Base-by-base conservation (phyloP, 2,329 filamentous ascomycete genomes). In the Escovopsis sp. region DNA sequence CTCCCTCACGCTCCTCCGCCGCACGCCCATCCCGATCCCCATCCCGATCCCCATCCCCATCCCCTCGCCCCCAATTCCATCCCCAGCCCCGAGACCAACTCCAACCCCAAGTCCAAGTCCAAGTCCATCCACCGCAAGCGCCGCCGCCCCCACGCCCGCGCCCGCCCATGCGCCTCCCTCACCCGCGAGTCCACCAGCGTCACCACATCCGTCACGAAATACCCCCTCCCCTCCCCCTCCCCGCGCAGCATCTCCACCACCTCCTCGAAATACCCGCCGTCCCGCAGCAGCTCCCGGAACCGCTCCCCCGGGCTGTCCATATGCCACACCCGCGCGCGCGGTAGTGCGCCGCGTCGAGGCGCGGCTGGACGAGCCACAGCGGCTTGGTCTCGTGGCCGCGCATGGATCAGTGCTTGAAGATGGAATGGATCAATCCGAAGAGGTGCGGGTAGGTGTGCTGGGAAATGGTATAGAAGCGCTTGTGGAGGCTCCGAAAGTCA, bases 251-350 rank as follows among this genome's bases (percentile, higher is more conserved):
- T 41, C 19, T 50, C 48, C 39, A 56, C 53, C 4, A 55, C 45
- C 47, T 56, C 54, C 18, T 55, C 52, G 12, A 55, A 55, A 35
- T 55, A 56, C 36, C 49, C 38, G 38, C 47, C 49, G 45, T 55
- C 45, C 32, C 47, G 45, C 15, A 55, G 47, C 18, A 56, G 49
- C 28, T 51, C 52, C 41, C 54, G 54, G 46, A 56, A 56, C 46
- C 55, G 55, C 26, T 55, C 53, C 26, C 49, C 51, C 0, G 54
- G 54, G 3, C 50, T 53, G 40, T 55, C 53, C 54, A 56, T 56
- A 42, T 56, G 54, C 54, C 54, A 56, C 15, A 56, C 48, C 12
- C 54, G 47, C 18, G 53, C 45, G 55, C 53, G 44, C 54, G 51
- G 34, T 56, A 55, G n/a, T 49, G 48, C 36, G 38, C 41, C 3